These are phyloP conservation scores for Coemansia biformis DNA, from an alignment of 192 early-diverging fungal genomes.

Conservation along the genomic window DNA sequence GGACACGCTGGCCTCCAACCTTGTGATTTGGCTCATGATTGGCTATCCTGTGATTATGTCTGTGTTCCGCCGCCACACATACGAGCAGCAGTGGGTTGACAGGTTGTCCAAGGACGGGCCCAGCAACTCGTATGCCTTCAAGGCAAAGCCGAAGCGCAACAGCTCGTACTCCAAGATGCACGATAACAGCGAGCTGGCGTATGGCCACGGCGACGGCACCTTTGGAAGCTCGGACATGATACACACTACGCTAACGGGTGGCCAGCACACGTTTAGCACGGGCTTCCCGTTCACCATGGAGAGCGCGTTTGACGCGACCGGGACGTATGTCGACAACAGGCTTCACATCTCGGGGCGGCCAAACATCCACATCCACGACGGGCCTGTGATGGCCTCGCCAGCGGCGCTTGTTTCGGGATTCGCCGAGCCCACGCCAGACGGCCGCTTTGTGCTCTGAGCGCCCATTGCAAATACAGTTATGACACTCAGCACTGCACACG, in stretches of 20 bases:
- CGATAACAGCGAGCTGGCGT: too few relatives aligned
- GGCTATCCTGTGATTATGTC: constrained; percentile 32
- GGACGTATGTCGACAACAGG: constrained; percentile 6
- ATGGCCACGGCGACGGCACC: too few relatives aligned
- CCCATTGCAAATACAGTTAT: background rate
- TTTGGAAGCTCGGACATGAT: constrained; percentile 7
- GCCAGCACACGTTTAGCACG: constrained; percentile 1
- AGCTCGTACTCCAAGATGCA: constrained; percentile 8
- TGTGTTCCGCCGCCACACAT: constrained; percentile 29
- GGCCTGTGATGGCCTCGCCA: constrained; percentile 15
- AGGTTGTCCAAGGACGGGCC: constrained; percentile 30
- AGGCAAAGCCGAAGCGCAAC: background rate
- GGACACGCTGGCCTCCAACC: constrained; percentile 25
- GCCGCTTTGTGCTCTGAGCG: constrained; percentile 12
- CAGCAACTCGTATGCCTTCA: constrained; percentile 13
- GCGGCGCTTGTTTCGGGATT: constrained; percentile 12
- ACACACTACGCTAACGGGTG: background rate
- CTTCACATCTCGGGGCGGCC: constrained; percentile 17
- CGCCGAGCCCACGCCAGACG: background rate
- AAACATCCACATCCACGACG: constrained; percentile 35
- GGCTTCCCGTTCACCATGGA: constrained; percentile 6
- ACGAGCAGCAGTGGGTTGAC: constrained; percentile 32
- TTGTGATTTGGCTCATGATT: constrained; percentile 37
- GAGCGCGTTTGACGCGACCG: too few relatives aligned
- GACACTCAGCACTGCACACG: too few relatives aligned